These are phyloP conservation scores for Linum tenue DNA, from an alignment of 345 rosid genomes.

Conservation along the genomic window DNA sequence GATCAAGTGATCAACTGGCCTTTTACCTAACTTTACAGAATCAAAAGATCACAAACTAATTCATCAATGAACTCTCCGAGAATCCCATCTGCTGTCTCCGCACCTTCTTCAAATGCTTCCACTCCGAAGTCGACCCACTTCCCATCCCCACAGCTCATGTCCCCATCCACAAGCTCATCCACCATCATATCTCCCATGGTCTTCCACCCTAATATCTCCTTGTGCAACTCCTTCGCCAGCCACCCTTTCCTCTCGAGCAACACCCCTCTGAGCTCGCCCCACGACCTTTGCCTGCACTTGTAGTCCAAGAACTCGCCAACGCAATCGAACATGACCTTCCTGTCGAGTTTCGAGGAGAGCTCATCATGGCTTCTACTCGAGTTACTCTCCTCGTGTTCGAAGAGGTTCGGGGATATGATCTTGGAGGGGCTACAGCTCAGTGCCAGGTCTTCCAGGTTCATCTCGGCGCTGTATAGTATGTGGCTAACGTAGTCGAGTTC, in stretches of 20 bases:
- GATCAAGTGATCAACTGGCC: too few relatives aligned
- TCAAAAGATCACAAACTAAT: slow-evolving; percentile 40
- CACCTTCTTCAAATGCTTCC: slow-evolving; percentile 61
- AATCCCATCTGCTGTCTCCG: slow-evolving; percentile 48
- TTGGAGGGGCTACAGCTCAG: slow-evolving; percentile 25
- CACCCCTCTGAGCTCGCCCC: slow-evolving; percentile 21
- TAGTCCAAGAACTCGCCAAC: slow-evolving; percentile 39
- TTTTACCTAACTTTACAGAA: too few relatives aligned
- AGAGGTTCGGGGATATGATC: slow-evolving; percentile 31
- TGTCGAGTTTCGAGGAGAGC: slow-evolving; percentile 31
- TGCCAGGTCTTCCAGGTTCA: slow-evolving; percentile 32
- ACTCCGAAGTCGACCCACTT: slow-evolving; percentile 61
- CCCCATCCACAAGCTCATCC: slow-evolving; percentile 72
- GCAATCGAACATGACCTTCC: slow-evolving; percentile 52
- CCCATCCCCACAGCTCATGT: slow-evolving; percentile 57
- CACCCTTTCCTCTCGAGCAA: slow-evolving; percentile 31
- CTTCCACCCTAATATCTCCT: slow-evolving; percentile 43
- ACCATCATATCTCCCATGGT: slow-evolving; percentile 55
- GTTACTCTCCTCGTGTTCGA: slow-evolving; percentile 17
- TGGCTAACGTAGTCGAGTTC: slow-evolving; percentile 47
- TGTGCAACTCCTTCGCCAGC: slow-evolving; percentile 54
- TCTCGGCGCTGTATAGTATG: slow-evolving; percentile 35
- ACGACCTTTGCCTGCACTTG: slow-evolving; percentile 23
- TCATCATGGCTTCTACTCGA: slow-evolving; percentile 18
- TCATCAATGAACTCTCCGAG: slow-evolving; percentile 59